Base-by-base conservation (phyloP, 768 basidiomycete genomes). In the Auricularia sp. region DNA sequence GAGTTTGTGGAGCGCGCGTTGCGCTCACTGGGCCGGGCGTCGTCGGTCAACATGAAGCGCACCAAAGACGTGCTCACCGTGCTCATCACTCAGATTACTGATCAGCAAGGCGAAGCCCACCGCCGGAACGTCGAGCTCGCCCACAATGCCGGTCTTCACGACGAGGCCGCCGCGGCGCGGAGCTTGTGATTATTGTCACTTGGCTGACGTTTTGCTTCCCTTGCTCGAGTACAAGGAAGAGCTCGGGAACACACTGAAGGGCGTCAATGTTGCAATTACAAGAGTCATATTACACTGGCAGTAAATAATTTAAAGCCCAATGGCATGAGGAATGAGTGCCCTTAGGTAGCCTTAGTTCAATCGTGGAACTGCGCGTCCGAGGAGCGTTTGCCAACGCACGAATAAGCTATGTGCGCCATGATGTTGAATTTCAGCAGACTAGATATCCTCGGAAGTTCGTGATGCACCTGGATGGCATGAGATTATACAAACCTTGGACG, bases 201-300 rank as follows among this genome's bases (percentile, higher is more conserved):
- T 82, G 36, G 85, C 88, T 64, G 83, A 88, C 42, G 80, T 90
- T 21, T 93, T 91, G 91, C 65, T 86, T 18, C 84, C 85, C 21
- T 76, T 91, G 53, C 78, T 91, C 36, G 76, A 83, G 12, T 75
- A 78, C 21, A 88, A 85, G 72, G 47, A 79, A 59, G 71, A 76
- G n/a, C 68, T 66, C 2, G 42, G 39, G 1, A 61, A 84, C n/a
- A 81, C 81, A 2, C 71, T 74, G 18, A 76, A 80, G 59, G 84
- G 82, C 7, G 75, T 83, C 23, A 68, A 81, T 29, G n/a, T 29
- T 29, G 54, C 84, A 84, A 56, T 70, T 92, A 53, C 73, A 91
- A 65, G 77, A 79, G 16, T 69, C 88, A 43, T 93, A 87, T 71
- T 74, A 77, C 43, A 80, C 80, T 36, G 91, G 11, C 91, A 93